A percentile compares a stretch with the other conserved stretches of the same genome.
Evolutionary conservation across 768 basidiomycete species (phyloP).

Genomic region (Hypholoma sublateritium): DNA sequence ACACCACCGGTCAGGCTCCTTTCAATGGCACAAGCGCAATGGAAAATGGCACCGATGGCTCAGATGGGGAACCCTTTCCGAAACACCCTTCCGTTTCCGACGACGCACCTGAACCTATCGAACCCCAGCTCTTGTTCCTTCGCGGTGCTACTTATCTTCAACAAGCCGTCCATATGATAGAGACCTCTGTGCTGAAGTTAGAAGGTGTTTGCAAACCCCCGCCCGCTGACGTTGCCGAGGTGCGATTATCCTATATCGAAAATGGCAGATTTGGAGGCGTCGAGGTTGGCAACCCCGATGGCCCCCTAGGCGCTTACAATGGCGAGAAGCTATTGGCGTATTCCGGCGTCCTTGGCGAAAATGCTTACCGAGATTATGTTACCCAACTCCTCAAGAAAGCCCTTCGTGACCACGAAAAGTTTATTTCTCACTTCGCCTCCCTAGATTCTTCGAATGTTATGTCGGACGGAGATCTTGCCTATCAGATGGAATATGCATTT

Average conservation of each 20-base stretch:
- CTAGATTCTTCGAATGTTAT: slow-evolving; percentile 28
- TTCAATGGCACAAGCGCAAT: slow-evolving; percentile 61
- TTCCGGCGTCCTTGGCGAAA: slow-evolving; percentile 52
- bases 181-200: slow-evolving; percentile 65
- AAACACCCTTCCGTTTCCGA: slow-evolving; percentile 75
- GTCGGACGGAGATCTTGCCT: neutral
- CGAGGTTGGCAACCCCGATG: slow-evolving; percentile 79
- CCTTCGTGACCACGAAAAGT: slow-evolving; percentile 83
- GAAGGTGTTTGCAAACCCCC: slow-evolving; percentile 65
- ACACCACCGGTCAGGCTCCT: slow-evolving; percentile 64
- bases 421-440: slow-evolving; percentile 66
- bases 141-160: slow-evolving; percentile 84
- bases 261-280: slow-evolving; percentile 82
- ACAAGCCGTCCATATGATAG: slow-evolving; percentile 74
- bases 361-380: slow-evolving; percentile 61
- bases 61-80: slow-evolving; percentile 50
- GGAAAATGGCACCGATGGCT: slow-evolving; percentile 45
- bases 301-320: slow-evolving; percentile 62
- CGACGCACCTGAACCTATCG: slow-evolving; percentile 84
- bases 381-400: slow-evolving; percentile 63
- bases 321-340: slow-evolving; percentile 68
- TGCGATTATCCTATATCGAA: slow-evolving; percentile 74
- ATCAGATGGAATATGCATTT: slow-evolving; percentile 29
- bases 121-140: slow-evolving; percentile 80
- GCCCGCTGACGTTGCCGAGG: slow-evolving; percentile 68